phyloP scores from a whole-genome alignment of 169 alveolate species.

The Plasmodium reichenowi region DNA sequence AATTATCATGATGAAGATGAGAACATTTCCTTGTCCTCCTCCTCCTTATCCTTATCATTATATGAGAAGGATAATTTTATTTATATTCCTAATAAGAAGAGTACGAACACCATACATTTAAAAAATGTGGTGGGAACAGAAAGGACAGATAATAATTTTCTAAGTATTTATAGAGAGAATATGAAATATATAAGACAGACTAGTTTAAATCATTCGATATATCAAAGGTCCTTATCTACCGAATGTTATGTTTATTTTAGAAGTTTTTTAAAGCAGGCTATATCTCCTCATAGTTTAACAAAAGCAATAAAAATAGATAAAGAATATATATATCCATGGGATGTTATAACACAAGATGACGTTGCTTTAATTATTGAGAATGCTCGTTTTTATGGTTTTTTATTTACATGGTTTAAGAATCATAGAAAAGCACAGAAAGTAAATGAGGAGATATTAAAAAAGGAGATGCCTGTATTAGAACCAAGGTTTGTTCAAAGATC shows the following conservation, averaged over 20 bases:
- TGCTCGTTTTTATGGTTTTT: slow-evolving; percentile 53
- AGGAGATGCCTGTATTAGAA: slow-evolving; percentile 63
- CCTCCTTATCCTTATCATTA: not conserved
- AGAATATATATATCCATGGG: slow-evolving; percentile 75
- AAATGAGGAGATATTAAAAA: slow-evolving; percentile 18
- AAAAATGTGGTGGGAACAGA: slow-evolving; percentile 48
- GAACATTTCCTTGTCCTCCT: not conserved
- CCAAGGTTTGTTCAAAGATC: slow-evolving; percentile 48
- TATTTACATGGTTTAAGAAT: slow-evolving; percentile 65
- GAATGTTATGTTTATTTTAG: slow-evolving; percentile 66
- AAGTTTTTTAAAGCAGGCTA: slow-evolving; percentile 67
- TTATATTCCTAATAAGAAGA: slow-evolving; percentile 30
- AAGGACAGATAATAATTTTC: slow-evolving; percentile 38
- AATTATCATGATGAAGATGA: not conserved
- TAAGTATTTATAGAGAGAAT: slow-evolving; percentile 50
- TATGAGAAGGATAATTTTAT: slow-evolving; percentile 31
- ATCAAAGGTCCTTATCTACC: slow-evolving; percentile 50
- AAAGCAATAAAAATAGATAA: slow-evolving; percentile 67
- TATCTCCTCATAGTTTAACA: slow-evolving; percentile 64
- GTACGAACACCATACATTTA: slow-evolving; percentile 48
- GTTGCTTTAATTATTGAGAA: slow-evolving; percentile 48
- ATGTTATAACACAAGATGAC: slow-evolving; percentile 58
- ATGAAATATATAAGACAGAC: slow-evolving; percentile 68
- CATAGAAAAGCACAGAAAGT: slow-evolving; percentile 72
- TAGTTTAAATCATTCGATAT: slow-evolving; percentile 36